phyloP scores from a whole-genome alignment of 306 rosid genomes.

The Crataegus laevigata region DNA sequence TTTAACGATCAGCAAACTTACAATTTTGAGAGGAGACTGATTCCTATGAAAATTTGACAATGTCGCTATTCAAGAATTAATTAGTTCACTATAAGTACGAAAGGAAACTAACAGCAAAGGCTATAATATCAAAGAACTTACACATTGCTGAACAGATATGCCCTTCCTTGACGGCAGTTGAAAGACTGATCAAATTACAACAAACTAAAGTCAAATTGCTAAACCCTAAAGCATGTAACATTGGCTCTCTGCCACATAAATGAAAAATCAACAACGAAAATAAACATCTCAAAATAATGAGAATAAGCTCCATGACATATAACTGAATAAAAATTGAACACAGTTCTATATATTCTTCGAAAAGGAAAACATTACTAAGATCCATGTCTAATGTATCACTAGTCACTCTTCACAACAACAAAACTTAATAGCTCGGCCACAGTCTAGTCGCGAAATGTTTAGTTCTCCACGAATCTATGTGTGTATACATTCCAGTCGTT shows the following conservation, averaged over 20 bases:
- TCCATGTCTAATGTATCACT: neutral
- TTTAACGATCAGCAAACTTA: neutral
- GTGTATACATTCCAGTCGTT: neutral
- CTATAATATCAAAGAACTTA: constrained; percentile 35
- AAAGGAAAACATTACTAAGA: neutral
- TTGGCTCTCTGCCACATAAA: neutral
- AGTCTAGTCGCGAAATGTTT: neutral
- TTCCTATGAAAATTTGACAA: neutral
- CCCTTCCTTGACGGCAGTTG: constrained; percentile 71
- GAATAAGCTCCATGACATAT: neutral
- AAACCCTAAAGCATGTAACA: neutral
- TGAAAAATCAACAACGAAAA: neutral
- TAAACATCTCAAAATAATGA: neutral
- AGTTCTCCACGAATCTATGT: neutral
- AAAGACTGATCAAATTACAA: constrained; percentile 52
- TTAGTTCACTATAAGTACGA: neutral
- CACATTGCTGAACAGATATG: constrained; percentile 79
- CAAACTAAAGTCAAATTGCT: constrained; percentile 26
- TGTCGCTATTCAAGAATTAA: neutral
- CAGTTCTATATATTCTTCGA: neutral
- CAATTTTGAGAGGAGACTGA: neutral
- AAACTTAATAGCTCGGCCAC: neutral
- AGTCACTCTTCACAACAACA: neutral
- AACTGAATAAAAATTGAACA: neutral
- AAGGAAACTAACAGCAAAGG: neutral